phyloP scores from a whole-genome alignment of 352 stramenopile species.

The Pythium insidiosum region DNA sequence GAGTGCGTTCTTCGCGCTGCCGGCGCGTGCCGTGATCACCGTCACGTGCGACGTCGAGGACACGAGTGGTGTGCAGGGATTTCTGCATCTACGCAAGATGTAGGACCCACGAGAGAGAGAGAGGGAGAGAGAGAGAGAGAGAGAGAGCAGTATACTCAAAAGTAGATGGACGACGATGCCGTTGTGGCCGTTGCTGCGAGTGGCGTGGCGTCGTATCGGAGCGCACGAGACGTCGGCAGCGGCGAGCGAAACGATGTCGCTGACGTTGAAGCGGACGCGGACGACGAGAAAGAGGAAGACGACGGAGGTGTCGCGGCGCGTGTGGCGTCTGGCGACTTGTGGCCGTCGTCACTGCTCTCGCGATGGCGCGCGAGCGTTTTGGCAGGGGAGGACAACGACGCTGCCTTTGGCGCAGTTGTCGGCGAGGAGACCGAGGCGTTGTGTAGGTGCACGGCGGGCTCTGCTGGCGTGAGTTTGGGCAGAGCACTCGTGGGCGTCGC shows the following conservation, averaged over 20 bases:
- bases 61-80: slow-evolving; percentile 54
- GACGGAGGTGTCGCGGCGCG: slow-evolving; percentile 1
- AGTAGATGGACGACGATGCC: too few relatives aligned
- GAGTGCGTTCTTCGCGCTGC: slow-evolving; percentile 49
- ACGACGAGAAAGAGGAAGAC: not conserved
- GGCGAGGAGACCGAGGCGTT: too few relatives aligned
- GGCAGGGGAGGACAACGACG: too few relatives aligned
- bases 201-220: too few relatives aligned
- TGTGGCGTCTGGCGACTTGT: slow-evolving; percentile 9
- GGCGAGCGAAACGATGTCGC: slow-evolving; percentile 1
- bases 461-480: too few relatives aligned
- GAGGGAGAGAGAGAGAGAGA: too few relatives aligned
- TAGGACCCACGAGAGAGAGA: slow-evolving; percentile 6
- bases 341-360: slow-evolving; percentile 5
- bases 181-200: too few relatives aligned
- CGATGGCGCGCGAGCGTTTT: too few relatives aligned
- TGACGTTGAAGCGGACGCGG: slow-evolving; percentile 1
- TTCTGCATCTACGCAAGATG: slow-evolving; percentile 67
- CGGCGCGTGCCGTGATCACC: slow-evolving; percentile 29
- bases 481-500: too few relatives aligned
- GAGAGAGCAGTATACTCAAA: too few relatives aligned
- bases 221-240: slow-evolving; percentile 7
- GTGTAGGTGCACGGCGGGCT: too few relatives aligned
- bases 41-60: slow-evolving; percentile 65
- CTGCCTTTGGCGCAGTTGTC: too few relatives aligned